These are phyloP conservation scores for Lactarius sp. DNA, from an alignment of 768 basidiomycete species.

Conservation along the genomic window DNA sequence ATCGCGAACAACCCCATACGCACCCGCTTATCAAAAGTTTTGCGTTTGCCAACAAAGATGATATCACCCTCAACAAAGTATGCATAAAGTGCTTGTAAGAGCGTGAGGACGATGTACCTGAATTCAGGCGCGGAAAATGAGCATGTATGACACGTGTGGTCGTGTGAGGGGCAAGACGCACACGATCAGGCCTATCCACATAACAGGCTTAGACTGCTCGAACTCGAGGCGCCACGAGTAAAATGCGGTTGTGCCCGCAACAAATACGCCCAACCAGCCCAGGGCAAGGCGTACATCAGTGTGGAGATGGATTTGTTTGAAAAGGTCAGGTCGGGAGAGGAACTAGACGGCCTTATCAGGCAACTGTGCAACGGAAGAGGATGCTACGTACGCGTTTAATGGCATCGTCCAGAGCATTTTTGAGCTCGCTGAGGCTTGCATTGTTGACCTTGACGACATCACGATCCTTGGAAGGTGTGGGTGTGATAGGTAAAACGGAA, in stretches of 20 bases:
- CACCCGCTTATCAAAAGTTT: conserved; percentile 84
- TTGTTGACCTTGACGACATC: conserved; percentile 49
- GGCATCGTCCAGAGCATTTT: conserved; percentile 71
- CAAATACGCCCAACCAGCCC: conserved; percentile 81
- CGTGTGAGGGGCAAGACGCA: conserved; percentile 38
- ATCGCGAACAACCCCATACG: conserved; percentile 28
- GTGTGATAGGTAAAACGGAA: conserved; percentile 25
- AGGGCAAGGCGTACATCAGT: conserved; percentile 84
- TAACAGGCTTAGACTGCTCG: conserved; percentile 76
- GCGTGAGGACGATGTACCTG: conserved; percentile 74
- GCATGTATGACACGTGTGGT: not conserved
- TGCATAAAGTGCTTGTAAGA: conserved; percentile 72
- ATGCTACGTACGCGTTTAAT: conserved; percentile 63
- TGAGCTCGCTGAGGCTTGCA: conserved; percentile 46
- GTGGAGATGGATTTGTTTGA: conserved; percentile 82
- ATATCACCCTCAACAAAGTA: conserved; percentile 80
- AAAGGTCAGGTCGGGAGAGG: conserved; percentile 72
- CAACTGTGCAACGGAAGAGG: not conserved
- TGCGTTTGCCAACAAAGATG: conserved; percentile 85
- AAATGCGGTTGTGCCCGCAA: conserved; percentile 74
- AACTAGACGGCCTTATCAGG: conserved; percentile 45
- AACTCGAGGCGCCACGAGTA: conserved; percentile 90
- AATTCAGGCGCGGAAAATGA: conserved; percentile 12
- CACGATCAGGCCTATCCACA: conserved; percentile 76
- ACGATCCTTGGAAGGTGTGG: conserved; percentile 28